Evolutionary conservation across 2,329 filamentous ascomycete species (phyloP).

Genomic region (Coniochaeta pulveracea): DNA sequence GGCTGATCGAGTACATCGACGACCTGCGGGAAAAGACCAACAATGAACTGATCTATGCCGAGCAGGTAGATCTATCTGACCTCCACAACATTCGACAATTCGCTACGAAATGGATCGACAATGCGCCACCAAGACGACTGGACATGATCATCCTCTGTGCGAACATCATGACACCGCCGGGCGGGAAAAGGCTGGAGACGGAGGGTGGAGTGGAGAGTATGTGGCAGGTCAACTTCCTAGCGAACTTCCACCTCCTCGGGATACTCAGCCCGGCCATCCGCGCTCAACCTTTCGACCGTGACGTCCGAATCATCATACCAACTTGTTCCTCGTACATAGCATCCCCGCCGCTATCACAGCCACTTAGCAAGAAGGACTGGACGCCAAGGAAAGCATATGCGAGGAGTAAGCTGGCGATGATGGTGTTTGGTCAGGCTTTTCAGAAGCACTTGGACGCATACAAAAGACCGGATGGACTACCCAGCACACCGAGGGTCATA

Average conservation of each 20-base stretch:
- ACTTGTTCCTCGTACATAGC: constrained; percentile 85
- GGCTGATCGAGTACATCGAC: constrained; percentile 85
- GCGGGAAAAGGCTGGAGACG: constrained; percentile 48
- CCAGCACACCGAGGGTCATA: constrained; percentile 72
- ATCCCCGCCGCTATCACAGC: constrained; percentile 53
- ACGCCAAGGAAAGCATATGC: constrained; percentile 48
- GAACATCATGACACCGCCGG: constrained; percentile 62
- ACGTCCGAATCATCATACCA: constrained; percentile 77
- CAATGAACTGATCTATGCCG: constrained; percentile 87
- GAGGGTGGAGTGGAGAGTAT: constrained; percentile 72
- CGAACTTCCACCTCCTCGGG: constrained; percentile 88
- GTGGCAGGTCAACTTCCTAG: constrained; percentile 91
- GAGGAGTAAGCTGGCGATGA: constrained; percentile 66
- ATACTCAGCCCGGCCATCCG: constrained; percentile 84
- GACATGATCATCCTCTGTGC: constrained; percentile 89
- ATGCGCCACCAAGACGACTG: constrained; percentile 74
- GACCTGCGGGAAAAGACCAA: constrained; percentile 66
- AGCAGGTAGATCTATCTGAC: constrained; percentile 81
- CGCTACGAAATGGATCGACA: constrained; percentile 97
- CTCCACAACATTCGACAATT: constrained; percentile 88
- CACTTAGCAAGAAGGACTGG: constrained; percentile 37
- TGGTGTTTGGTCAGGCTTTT: constrained; percentile 80
- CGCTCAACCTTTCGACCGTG: constrained; percentile 85
- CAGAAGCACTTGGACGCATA: constrained; percentile 86
- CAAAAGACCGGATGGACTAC: constrained; percentile 70